Evolutionary conservation across 108 stramenopile genomes (phyloP).

Genomic region (Aurantiochytrium sp.): DNA sequence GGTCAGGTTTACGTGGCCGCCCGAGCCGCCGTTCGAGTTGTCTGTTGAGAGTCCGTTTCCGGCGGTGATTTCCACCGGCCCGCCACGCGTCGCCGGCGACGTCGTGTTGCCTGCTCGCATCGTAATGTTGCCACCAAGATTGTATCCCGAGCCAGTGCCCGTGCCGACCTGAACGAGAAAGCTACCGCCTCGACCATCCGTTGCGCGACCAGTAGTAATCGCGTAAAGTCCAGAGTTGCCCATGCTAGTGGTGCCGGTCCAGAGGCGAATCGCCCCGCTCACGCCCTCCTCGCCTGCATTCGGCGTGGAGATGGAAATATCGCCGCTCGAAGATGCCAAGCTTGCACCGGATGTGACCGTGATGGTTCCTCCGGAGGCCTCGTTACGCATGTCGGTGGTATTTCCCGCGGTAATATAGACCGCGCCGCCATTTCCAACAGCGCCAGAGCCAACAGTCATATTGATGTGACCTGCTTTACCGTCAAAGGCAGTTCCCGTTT

Average conservation of each 20-base stretch:
- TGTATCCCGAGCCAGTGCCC: not conserved
- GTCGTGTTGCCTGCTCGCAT: slow-evolving; percentile 27
- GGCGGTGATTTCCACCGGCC: slow-evolving; percentile 27
- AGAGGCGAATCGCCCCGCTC: slow-evolving; percentile 1
- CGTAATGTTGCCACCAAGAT: slow-evolving; percentile 28
- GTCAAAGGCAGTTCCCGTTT: slow-evolving; percentile 29
- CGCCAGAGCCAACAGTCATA: slow-evolving; percentile 17
- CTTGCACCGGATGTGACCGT: not conserved
- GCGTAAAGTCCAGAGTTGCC: slow-evolving; percentile 13
- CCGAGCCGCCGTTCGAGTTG: slow-evolving; percentile 29
- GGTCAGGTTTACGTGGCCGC: slow-evolving; percentile 34
- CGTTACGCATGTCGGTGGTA: not conserved
- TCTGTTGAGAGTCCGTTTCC: slow-evolving; percentile 22
- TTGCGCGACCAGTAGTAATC: not conserved
- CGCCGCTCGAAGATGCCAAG: not conserved
- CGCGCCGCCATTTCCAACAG: slow-evolving; percentile 27
- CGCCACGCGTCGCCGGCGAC: slow-evolving; percentile 15
- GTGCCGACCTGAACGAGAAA: not conserved
- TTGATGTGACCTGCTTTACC: slow-evolving; percentile 37
- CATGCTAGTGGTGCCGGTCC: not conserved
- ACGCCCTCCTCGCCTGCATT: not conserved
- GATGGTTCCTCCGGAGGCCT: not conserved
- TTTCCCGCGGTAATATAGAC: slow-evolving; percentile 34
- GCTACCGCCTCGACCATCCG: not conserved
- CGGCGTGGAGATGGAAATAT: not conserved